phyloP scores from a whole-genome alignment of 345 rosid genomes.

The Aquilaria malaccensis region DNA sequence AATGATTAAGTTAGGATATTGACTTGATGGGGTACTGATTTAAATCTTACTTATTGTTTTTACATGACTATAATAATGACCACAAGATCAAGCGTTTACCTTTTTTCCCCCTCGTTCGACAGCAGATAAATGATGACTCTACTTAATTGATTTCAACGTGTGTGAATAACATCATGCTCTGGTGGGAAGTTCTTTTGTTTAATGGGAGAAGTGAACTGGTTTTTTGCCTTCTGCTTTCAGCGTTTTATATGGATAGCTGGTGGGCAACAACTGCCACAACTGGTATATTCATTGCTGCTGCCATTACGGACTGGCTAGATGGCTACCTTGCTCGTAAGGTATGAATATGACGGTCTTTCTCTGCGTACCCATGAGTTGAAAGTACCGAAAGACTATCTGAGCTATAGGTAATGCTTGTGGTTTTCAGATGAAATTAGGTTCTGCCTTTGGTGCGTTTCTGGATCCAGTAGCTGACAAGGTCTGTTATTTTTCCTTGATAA shows the following conservation, averaged over 20 bases:
- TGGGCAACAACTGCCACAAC: conserved; percentile 94
- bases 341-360: neutral
- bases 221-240: conserved; percentile 29
- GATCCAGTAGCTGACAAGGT: conserved; percentile 99
- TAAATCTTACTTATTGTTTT: no score
- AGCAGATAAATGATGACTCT: no score
- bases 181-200: neutral
- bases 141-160: no score
- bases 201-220: neutral
- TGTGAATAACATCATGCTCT: no score
- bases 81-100: no score
- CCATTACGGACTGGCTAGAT: conserved; percentile 98
- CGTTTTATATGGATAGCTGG: conserved; percentile 84
- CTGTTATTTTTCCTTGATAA: conserved; percentile 6
- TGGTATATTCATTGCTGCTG: conserved; percentile 85
- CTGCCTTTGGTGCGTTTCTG: conserved; percentile 97
- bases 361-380: neutral
- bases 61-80: no score
- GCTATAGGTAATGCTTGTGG: conserved; percentile 2
- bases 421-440: conserved; percentile 76
- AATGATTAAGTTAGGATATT: no score
- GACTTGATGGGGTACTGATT: no score
- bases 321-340: conserved; percentile 98
- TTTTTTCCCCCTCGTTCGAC: no score
- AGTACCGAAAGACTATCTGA: neutral